phyloP scores from a whole-genome alignment of 2,329 filamentous ascomycete species.

The Chrysosporium keratinophilum region DNA sequence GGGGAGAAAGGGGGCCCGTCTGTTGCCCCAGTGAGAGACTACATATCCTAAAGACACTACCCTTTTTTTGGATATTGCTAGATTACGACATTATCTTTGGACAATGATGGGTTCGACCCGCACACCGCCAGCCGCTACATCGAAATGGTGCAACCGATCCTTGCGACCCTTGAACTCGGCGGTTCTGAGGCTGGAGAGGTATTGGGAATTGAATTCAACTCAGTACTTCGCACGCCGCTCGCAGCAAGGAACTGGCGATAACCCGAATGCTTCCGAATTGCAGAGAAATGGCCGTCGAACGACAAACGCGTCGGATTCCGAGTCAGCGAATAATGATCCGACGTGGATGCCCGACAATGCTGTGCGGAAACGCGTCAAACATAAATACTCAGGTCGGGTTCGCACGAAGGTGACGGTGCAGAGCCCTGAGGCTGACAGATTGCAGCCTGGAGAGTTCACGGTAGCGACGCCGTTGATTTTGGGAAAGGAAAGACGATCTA shows the following conservation, averaged over 20 bases:
- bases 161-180: conserved; percentile 35
- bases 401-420: conserved; percentile 23
- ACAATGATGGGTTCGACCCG: conserved; percentile 8
- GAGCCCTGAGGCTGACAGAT: conserved; percentile 29
- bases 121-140: conserved; percentile 26
- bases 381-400: conserved; percentile 30
- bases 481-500: conserved; percentile 20
- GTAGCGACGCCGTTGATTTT: conserved; percentile 35
- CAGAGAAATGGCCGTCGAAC: not conserved
- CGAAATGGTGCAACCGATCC: conserved; percentile 37
- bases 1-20: not conserved
- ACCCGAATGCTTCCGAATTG: conserved; percentile 2
- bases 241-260: conserved; percentile 17
- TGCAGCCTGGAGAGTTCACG: conserved; percentile 33
- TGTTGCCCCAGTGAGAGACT: not conserved
- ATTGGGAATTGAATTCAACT: conserved; percentile 28
- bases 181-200: conserved; percentile 33
- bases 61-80: conserved; percentile 2
- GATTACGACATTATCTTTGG: not conserved
- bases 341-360: conserved; percentile 32
- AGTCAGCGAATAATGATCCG: conserved; percentile 30
- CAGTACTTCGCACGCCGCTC: conserved; percentile 12
- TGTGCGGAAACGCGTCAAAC: conserved; percentile 27
- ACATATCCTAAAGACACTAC: not conserved
- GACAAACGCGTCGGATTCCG: conserved; percentile 21